These are phyloP conservation scores for Debaryomyces castellii DNA, from an alignment of 805 yeast species.

Conservation along the genomic window DNA sequence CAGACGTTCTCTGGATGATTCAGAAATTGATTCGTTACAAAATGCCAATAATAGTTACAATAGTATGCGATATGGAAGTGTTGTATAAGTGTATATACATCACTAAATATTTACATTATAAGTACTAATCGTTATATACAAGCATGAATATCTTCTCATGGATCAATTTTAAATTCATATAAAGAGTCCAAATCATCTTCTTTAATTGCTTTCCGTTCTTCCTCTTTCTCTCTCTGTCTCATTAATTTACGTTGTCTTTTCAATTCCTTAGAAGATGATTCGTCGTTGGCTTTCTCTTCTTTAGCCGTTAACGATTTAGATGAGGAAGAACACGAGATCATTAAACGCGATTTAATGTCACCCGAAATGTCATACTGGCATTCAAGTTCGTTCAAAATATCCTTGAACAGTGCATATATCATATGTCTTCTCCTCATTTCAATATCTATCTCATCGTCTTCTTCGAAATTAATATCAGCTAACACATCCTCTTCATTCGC, in stretches of 20 bases:
- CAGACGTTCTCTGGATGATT: slow-evolving; percentile 6
- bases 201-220: slow-evolving; percentile 10
- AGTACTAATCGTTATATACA: slow-evolving; percentile 1
- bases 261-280: slow-evolving; percentile 13
- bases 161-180: slow-evolving; percentile 37
- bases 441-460: slow-evolving; percentile 12
- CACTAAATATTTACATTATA: slow-evolving; percentile 1
- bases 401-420: slow-evolving; percentile 24
- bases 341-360: slow-evolving; percentile 20
- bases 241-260: slow-evolving; percentile 15
- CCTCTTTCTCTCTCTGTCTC: slow-evolving; percentile 15
- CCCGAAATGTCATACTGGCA: slow-evolving; percentile 30
- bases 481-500: slow-evolving; percentile 12
- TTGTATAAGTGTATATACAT: slow-evolving; percentile 14
- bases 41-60: slow-evolving; percentile 5
- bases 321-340: slow-evolving; percentile 19
- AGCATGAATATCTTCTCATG: slow-evolving; percentile 3
- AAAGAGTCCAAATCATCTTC: slow-evolving; percentile 40
- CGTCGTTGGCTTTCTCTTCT: slow-evolving; percentile 2
- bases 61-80: slow-evolving; percentile 25
- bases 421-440: slow-evolving; percentile 27
- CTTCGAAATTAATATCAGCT: slow-evolving; percentile 8
- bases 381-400: slow-evolving; percentile 28
- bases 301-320: background rate
- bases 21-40: slow-evolving; percentile 2